Base-by-base conservation (phyloP, 2,329 filamentous ascomycete genomes). In the Erysiphe neolycopersici region DNA sequence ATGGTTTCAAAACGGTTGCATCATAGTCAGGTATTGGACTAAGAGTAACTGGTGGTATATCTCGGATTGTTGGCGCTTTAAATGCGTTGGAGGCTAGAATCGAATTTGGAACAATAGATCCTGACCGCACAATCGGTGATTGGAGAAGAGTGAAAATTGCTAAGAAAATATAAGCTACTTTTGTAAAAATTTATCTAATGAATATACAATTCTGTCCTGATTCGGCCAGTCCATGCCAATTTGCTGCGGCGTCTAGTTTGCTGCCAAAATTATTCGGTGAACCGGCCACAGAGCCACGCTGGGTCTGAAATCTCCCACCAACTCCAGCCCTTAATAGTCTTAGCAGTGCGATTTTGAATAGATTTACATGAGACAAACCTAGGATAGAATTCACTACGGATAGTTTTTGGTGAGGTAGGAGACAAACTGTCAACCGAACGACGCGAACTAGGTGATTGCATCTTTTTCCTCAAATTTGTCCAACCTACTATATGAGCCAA, bases 121-220 rank as follows among this genome's bases (percentile, higher is more conserved):
- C 85, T 2, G 85, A 92, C 49, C 87, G 74, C 45, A 91, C 74
- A 51, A 93, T 92, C 3, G 87, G 82, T 26, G 83, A 78, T 55
- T 92, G 81, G 4, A 95, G 69, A n/a, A 95, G 68, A 1, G 83
- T 92, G 9, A 85, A 93, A 52, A 95, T 95, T 48, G 89, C 79
- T 82, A 49, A 33, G 12, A 44, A 26, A 17, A 45, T 40, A 43
- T 54, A 18, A 49, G 46, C 18, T 32, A 22, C 26, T 37, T 17
- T 11, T 13, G 16, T 13, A 14, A 19, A 18, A 18, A 33, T 31
- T 11, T 17, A 32, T 44, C 31, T 29, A 43, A 38, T 38, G 13
- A 10, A 44, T 57, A 58, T 58, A 80, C 77, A 84, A 69, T 93
- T 94, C 53, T 85, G 80, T 11, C 77, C 74, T n/a, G 74, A 72